Conservation (phyloP, 2,329 filamentous ascomycete species). For the Pestalotiopsis sp. region DNA sequence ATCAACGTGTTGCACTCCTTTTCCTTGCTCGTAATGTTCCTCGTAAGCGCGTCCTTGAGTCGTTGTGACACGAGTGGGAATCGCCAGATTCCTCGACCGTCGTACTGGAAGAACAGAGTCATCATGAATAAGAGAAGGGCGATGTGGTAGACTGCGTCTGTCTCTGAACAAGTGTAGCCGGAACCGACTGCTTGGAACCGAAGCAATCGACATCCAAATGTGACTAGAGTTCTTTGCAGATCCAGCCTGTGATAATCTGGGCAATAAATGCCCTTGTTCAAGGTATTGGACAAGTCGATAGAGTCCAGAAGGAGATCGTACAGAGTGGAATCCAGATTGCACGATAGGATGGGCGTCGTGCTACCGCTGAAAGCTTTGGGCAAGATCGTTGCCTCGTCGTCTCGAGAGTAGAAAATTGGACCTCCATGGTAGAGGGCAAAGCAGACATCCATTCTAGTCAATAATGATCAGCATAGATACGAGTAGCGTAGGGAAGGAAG, state of each 20-base stretch:
- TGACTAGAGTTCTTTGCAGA: neutral
- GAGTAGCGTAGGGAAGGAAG: neutral
- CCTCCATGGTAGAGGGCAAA: slow-evolving; percentile 1
- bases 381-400: neutral
- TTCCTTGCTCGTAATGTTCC: neutral
- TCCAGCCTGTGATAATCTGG: neutral
- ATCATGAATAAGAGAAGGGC: neutral
- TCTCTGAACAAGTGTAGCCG: neutral
- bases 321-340: neutral
- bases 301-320: neutral
- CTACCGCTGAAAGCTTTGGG: neutral
- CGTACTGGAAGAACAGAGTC: slow-evolving; percentile 4
- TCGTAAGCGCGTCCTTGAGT: neutral
- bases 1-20: neutral
- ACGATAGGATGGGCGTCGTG: neutral
- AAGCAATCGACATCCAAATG: slow-evolving; percentile 3
- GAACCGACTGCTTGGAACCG: neutral
- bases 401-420: neutral
- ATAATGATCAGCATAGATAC: neutral
- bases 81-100: neutral
- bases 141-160: neutral
- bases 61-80: neutral
- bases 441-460: neutral
- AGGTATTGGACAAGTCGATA: neutral
- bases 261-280: neutral